Base-by-base conservation (phyloP, 331 rosid species). In the Quercus phellos region DNA sequence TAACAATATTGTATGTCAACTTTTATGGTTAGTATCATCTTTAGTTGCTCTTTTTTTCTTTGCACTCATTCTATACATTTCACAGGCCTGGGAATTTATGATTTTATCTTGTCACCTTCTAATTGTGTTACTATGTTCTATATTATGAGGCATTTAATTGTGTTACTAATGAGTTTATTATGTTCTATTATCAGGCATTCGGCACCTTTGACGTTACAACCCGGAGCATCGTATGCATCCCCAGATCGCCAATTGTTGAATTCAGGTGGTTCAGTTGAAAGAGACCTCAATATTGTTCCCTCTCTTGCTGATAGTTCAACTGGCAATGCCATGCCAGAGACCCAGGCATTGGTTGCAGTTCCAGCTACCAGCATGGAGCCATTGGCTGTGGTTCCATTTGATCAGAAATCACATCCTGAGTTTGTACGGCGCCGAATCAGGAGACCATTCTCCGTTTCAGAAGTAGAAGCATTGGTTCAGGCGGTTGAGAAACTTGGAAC, bases 401-500 rank as follows among this genome's bases (percentile, higher is more conserved):
- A 86, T 12, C 88, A 79, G 64, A 93, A 90, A 87, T 78, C 88
- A 79, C 92, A 88, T 79, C 78, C 86, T 12, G 91, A 88, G 80
- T 88, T 80, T 80, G 84, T 77, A 56, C 95, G 87, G 73, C 97
- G 98, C 34, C 92, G 97, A 73, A 93, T 91, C 19, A 91, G 98
- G 87, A 87, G 98, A 78, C 98, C 98, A 3, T 93, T 93, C 84
- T 91, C 98, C 51, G 98, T 93, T 73, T 74, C 93, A n/a, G 98
- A 93, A 88, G 98, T 93, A 51, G 94, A 91, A 83, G 94, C 98
- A 22, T 77, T 93, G 83, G 97, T 93, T 78, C 90, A 89, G 72
- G 95, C 97, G 1, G 95, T 93, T 74, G 98, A 93, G 87, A 92
- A 91, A 59, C 93, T 93, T 4, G 98, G 98, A 91, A 90, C 96